Percentiles rank a stretch among this genome's conserved stretches.
Evolutionary conservation across 1,139 yeast species (phyloP).

Genomic region (Pichia terricola): DNA sequence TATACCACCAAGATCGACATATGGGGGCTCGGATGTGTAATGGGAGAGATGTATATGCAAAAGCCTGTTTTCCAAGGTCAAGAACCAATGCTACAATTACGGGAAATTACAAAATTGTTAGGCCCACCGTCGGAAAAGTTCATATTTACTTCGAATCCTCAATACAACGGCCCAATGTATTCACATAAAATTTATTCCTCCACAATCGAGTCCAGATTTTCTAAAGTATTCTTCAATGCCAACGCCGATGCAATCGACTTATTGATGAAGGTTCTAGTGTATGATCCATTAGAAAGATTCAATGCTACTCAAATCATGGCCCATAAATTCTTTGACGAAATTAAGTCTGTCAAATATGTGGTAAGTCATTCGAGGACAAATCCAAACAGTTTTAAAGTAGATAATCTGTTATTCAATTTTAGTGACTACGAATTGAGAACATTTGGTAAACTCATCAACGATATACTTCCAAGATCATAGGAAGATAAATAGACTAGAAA

Average conservation of each 20-base stretch:
- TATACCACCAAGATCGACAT: constrained; percentile 74
- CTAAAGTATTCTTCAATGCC: constrained; percentile 59
- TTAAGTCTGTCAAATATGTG: constrained; percentile 47
- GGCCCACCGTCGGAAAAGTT: constrained; percentile 69
- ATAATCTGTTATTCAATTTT: constrained; percentile 38
- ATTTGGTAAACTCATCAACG: constrained; percentile 30
- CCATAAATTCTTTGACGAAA: constrained; percentile 63
- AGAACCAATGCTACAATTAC: constrained; percentile 61
- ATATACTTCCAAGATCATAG: constrained; percentile 17
- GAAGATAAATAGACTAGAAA: background rate
- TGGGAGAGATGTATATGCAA: constrained; percentile 77
- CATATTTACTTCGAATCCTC: constrained; percentile 64
- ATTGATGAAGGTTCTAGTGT: constrained; percentile 57
- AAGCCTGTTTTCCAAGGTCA: constrained; percentile 78
- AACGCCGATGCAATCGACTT: constrained; percentile 66
- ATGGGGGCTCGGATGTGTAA: constrained; percentile 82
- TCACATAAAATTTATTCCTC: constrained; percentile 60
- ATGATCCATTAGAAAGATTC: constrained; percentile 61
- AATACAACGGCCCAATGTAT: constrained; percentile 65
- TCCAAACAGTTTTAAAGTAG: constrained; percentile 22
- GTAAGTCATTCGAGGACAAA: constrained; percentile 27
- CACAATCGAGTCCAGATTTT: constrained; percentile 48
- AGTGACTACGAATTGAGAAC: constrained; percentile 44
- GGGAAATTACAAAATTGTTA: constrained; percentile 66
- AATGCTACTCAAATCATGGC: constrained; percentile 59